Base-by-base conservation (phyloP, 441 rosid genomes). In the Manihot esculenta region DNA sequence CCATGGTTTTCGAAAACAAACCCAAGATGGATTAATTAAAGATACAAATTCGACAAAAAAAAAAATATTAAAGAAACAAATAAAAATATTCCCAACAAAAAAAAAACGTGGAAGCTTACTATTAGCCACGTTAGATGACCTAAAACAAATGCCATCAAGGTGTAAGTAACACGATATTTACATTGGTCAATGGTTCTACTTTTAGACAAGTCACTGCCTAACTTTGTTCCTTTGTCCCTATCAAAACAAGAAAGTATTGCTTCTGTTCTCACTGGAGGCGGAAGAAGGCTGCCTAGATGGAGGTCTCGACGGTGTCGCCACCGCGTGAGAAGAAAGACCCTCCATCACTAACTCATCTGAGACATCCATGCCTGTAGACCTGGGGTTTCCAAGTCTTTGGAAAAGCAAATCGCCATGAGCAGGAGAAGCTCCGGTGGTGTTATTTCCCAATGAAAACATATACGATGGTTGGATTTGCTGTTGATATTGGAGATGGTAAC, bases 161-260 rank as follows among this genome's bases (percentile, higher is more conserved):
- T 69, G 65, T 18, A 48, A 69, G 66, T 33, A 17, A 51, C 66
- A 60, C 59, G 54, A 18, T 54, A 79, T 79, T 56, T 81, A 81
- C 83, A 78, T 21, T 79, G 72, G 77, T 74, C 60, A 64, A 66
- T 77, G 69, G 69, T 76, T 70, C 76, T 51, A 14, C 10, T 9
- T 71, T 51, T 27, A 72, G 79, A 72, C 78, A 70, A 75, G 87
- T 82, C 84, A 78, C 83, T 81, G 71, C 85, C 90, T 83, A 84
- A 84, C 86, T 77, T 82, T 76, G 69, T 61, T 51, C 72, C 42
- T 67, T 72, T 13, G 73, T 71, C 84, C 26, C 58, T 75, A 61
- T 86, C 85, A 84, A 49, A 73, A 81, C 78, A 79, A 74, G 84
- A 76, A 81, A 55, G 50, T 61, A 45, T 76, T 72, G 33, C 77